Evolutionary conservation across 2,329 filamentous ascomycete species (phyloP).

Genomic region (Pseudogymnoascus destructans): DNA sequence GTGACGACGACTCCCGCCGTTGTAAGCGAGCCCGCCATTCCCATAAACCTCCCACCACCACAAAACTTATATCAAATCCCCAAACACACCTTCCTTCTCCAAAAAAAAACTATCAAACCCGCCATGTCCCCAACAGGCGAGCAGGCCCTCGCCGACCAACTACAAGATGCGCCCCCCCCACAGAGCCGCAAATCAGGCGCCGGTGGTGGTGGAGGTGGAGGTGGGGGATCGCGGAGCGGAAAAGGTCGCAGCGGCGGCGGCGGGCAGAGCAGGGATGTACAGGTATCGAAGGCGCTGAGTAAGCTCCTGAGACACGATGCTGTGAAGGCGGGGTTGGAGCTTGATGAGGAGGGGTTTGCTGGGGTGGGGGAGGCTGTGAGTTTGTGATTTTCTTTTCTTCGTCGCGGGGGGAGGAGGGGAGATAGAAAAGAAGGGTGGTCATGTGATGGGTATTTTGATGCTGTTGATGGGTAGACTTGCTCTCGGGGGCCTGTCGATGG

Average conservation of each 20-base stretch:
- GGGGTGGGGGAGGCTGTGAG: constrained; percentile 45
- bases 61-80: not conserved
- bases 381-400: constrained; percentile 18
- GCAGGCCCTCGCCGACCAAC: not conserved
- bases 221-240: constrained; percentile 10
- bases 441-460: not conserved
- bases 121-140: not conserved
- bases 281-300: constrained; percentile 25
- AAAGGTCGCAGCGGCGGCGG: constrained; percentile 13
- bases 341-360: constrained; percentile 48
- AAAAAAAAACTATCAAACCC: not conserved
- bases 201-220: constrained; percentile 8
- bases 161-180: not conserved
- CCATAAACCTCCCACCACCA: not conserved
- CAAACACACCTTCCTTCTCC: not conserved
- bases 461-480: not conserved
- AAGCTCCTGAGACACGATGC: constrained; percentile 26
- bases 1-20: not conserved
- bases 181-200: constrained; percentile 7
- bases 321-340: constrained; percentile 39
- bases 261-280: constrained; percentile 20
- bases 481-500: not conserved
- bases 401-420: not conserved
- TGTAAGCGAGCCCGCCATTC: not conserved
- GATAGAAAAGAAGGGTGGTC: not conserved